These are phyloP conservation scores for Puccinia horiana DNA, from an alignment of 1,284 basidiomycete genomes.

Conservation along the genomic window DNA sequence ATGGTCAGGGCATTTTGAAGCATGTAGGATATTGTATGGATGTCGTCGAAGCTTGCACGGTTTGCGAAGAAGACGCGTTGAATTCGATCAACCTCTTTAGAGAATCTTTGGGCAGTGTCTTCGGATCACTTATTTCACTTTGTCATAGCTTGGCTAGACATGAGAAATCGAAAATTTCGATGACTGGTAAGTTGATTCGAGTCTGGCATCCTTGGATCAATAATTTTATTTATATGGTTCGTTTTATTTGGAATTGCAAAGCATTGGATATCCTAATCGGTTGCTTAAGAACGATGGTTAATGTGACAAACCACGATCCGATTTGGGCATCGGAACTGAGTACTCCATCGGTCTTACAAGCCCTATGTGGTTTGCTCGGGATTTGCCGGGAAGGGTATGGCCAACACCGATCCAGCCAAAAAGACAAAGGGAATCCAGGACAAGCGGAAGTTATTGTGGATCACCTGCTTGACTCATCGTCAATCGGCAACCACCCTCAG, in stretches of 20 bases:
- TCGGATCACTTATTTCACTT: constrained; percentile 26
- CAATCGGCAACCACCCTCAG: neutral
- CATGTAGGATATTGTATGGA: constrained; percentile 30
- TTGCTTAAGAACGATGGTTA: constrained; percentile 39
- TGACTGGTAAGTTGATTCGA: constrained; percentile 13
- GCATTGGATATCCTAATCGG: constrained; percentile 38
- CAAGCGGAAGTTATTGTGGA: neutral
- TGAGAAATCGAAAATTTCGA: neutral
- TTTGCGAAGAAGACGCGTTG: constrained; percentile 43
- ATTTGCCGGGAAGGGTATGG: constrained; percentile 39
- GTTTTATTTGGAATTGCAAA: neutral
- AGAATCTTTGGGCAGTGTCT: constrained; percentile 2
- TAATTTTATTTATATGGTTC: neutral
- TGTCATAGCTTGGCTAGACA: constrained; percentile 27
- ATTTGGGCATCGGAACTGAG: constrained; percentile 20
- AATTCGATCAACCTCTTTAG: constrained; percentile 12
- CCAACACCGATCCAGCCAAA: neutral
- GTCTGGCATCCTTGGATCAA: neutral
- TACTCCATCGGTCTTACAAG: constrained; percentile 12
- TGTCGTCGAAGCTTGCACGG: constrained; percentile 38
- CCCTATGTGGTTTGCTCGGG: constrained; percentile 22
- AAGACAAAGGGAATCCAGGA: neutral
- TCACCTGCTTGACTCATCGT: neutral
- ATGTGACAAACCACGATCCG: constrained; percentile 35
- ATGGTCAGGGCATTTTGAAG: constrained; percentile 10